Conservation (phyloP, 148 eudicot species). For the Rhododendron williamsianum region DNA sequence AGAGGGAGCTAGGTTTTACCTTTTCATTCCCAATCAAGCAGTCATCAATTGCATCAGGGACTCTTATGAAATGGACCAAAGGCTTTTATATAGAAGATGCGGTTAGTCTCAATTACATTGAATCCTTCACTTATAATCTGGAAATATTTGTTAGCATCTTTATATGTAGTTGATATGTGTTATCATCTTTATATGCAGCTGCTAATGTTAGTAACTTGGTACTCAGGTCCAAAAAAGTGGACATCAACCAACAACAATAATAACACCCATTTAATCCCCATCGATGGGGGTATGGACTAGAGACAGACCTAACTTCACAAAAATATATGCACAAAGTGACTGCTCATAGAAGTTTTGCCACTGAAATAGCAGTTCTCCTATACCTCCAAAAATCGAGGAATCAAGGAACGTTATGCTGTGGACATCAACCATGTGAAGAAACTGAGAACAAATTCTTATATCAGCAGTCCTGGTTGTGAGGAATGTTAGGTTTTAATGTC, state of each 20-base stretch:
- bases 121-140: neutral
- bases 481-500: neutral
- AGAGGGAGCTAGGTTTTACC: slow-evolving; percentile 96
- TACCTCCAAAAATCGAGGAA: neutral
- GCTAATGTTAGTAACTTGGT: neutral
- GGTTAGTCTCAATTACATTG: slow-evolving; percentile 33
- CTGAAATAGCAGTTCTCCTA: neutral
- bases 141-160: neutral
- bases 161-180: neutral
- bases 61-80: slow-evolving; percentile 90
- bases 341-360: neutral
- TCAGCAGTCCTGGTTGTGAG: neutral
- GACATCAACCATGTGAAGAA: neutral
- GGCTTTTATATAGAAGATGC: slow-evolving; percentile 78
- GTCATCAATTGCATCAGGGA: slow-evolving; percentile 71
- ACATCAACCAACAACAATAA: neutral
- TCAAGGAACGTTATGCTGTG: neutral
- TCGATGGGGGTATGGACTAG: neutral
- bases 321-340: neutral
- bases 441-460: neutral
- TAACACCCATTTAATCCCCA: neutral
- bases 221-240: neutral
- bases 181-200: neutral
- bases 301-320: neutral
- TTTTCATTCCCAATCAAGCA: slow-evolving; percentile 96